A percentile compares a stretch with the other conserved stretches of the same genome.
phyloP scores from a whole-genome alignment of 768 basidiomycete species.

The Serendipita vermifera region DNA sequence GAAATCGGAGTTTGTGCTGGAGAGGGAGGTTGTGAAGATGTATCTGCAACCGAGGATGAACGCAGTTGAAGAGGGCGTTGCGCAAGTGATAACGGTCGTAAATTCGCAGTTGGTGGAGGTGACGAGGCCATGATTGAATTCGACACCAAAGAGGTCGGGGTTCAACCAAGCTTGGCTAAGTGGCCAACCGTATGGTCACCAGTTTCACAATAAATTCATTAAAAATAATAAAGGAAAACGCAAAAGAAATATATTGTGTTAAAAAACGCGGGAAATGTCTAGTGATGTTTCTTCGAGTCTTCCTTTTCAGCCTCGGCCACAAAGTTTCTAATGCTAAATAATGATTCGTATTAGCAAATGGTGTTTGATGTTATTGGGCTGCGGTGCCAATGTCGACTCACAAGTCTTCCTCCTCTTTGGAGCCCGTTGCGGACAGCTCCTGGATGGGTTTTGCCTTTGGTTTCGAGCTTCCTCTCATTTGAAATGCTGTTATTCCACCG shows the following conservation, averaged over 20 bases:
- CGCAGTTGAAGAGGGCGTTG: background rate
- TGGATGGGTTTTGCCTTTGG: slow-evolving; percentile 31
- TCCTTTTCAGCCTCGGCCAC: slow-evolving; percentile 73
- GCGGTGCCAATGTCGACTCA: slow-evolving; percentile 30
- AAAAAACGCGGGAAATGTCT: slow-evolving; percentile 8
- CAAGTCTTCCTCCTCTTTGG: slow-evolving; percentile 78
- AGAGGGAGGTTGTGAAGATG: background rate
- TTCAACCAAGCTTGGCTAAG: background rate
- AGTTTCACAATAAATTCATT: background rate
- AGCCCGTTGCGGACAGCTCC: slow-evolving; percentile 17
- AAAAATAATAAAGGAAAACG: background rate
- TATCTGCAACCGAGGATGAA: background rate
- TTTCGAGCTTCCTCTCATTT: slow-evolving; percentile 44
- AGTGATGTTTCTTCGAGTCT: slow-evolving; percentile 28
- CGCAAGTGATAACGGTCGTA: slow-evolving; percentile 2
- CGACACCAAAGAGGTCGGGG: slow-evolving; percentile 7
- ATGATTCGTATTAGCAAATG: slow-evolving; percentile 29
- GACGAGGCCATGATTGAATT: slow-evolving; percentile 7
- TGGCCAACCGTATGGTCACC: background rate
- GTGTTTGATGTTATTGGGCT: slow-evolving; percentile 11
- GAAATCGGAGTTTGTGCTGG: no score
- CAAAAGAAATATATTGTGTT: slow-evolving; percentile 7
- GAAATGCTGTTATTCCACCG: slow-evolving; percentile 37
- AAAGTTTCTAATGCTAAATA: slow-evolving; percentile 57
- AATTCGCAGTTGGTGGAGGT: background rate